A percentile compares a stretch with the other conserved stretches of the same genome.
These are phyloP conservation scores for Parachaetomium inaequale DNA, from an alignment of 495 filamentous ascomycete species.

Conservation along the genomic window DNA sequence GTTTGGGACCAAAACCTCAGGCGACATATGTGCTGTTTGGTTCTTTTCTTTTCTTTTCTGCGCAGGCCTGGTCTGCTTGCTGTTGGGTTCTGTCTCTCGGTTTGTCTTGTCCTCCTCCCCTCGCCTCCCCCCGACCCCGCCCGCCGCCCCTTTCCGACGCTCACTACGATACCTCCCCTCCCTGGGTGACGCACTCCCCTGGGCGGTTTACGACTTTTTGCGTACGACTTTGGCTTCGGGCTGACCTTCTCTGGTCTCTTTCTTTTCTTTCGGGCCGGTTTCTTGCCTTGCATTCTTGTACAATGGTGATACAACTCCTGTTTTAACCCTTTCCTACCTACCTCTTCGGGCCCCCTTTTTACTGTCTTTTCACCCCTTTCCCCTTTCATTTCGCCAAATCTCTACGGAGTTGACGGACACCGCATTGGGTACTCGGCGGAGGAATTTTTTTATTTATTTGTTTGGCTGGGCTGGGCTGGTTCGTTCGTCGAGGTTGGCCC, in stretches of 20 bases:
- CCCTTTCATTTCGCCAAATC: not conserved
- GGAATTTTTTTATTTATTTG: constrained; percentile 6
- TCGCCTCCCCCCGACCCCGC: not conserved
- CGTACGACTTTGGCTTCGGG: not conserved
- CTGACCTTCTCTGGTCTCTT: not conserved
- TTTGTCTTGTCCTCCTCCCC: not conserved
- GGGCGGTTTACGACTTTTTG: too few species aligned
- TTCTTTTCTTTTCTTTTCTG: not conserved
- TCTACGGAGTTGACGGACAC: constrained; percentile 13
- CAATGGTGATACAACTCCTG: constrained; percentile 2
- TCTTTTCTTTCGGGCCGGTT: constrained; percentile 2
- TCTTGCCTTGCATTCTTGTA: constrained; percentile 2
- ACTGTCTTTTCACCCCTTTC: constrained; percentile 15
- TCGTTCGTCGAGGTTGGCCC: not conserved
- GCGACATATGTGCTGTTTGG: constrained; percentile 7
- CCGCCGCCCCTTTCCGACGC: not conserved
- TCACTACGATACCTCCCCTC: not conserved
- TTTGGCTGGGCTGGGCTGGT: constrained; percentile 18
- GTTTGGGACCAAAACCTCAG: not conserved
- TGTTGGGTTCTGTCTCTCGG: not conserved
- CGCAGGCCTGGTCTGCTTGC: not conserved
- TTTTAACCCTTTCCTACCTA: not conserved
- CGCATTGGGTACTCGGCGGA: constrained; percentile 3
- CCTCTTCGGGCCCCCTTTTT: not conserved
- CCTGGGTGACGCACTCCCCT: not conserved